A percentile compares a stretch with the other conserved stretches of the same genome.
Conservation (phyloP, 228 moss, liverwort and hornwort genomes). For the Sphagnum magellanicum region DNA sequence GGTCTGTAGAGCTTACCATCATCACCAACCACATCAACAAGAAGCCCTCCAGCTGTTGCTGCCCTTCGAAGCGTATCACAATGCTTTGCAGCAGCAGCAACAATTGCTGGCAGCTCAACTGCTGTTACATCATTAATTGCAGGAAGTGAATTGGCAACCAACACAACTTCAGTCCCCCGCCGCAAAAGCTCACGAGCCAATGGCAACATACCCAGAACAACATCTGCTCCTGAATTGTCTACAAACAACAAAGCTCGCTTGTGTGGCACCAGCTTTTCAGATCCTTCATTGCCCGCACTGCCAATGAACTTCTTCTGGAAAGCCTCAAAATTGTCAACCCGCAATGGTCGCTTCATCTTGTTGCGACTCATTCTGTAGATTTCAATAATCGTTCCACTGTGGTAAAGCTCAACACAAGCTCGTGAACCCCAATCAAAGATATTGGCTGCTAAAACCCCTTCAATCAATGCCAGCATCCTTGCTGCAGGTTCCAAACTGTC, state of each 20-base stretch:
- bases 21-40: slow-evolving; percentile 57
- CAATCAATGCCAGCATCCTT: slow-evolving; percentile 72
- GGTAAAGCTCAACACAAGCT: slow-evolving; percentile 93
- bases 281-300: slow-evolving; percentile 9
- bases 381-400: slow-evolving; percentile 93
- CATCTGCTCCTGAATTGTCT: slow-evolving; percentile 92
- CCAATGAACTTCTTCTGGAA: slow-evolving; percentile 68
- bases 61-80: slow-evolving; percentile 82
- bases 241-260: slow-evolving; percentile 92
- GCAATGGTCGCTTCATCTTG: slow-evolving; percentile 96
- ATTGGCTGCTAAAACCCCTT: slow-evolving; percentile 92
- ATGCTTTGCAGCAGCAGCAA: slow-evolving; percentile 95
- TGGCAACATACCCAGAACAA: slow-evolving; percentile 92
- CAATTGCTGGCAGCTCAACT: slow-evolving; percentile 68
- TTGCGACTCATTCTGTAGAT: slow-evolving; percentile 96
- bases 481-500: slow-evolving; percentile 62
- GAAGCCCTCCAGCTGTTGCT: slow-evolving; percentile 83
- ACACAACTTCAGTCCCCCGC: slow-evolving; percentile 93
- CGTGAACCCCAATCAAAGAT: slow-evolving; percentile 99
- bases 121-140: slow-evolving; percentile 96
- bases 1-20: slow-evolving; percentile 28
- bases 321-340: slow-evolving; percentile 82
- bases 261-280: slow-evolving; percentile 24
- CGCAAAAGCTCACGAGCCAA: slow-evolving; percentile 82
- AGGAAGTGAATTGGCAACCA: slow-evolving; percentile 91